phyloP scores from a whole-genome alignment of 1,284 basidiomycete species.

The Gymnopus androsaceus region DNA sequence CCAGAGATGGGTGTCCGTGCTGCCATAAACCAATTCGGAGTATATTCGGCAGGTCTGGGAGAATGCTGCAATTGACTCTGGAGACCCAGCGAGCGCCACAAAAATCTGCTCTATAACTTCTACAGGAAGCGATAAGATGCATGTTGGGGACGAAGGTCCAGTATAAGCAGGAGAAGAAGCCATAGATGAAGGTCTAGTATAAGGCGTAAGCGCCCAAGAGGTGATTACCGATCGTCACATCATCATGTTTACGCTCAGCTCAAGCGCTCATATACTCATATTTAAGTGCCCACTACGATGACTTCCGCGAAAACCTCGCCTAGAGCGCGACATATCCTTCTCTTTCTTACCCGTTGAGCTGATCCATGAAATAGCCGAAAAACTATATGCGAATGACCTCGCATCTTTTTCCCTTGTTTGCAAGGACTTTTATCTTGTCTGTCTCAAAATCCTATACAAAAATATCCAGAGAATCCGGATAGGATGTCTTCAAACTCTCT shows the following conservation, averaged over 20 bases:
- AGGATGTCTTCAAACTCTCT: not conserved
- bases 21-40: slow-evolving; percentile 40
- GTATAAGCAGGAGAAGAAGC: not conserved
- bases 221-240: too few relatives aligned
- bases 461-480: not conserved
- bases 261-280: too few relatives aligned
- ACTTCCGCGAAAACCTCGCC: too few relatives aligned
- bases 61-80: slow-evolving; percentile 40
- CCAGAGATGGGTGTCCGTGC: slow-evolving; percentile 53
- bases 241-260: too few relatives aligned
- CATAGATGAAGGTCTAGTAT: too few relatives aligned
- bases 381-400: not conserved
- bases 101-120: slow-evolving; percentile 10
- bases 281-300: too few relatives aligned
- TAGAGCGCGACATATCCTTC: not conserved
- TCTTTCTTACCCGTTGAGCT: not conserved
- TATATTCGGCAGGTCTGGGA: slow-evolving; percentile 46
- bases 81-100: slow-evolving; percentile 28
- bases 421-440: not conserved
- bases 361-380: not conserved
- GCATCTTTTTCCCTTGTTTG: slow-evolving; percentile 1
- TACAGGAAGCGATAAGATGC: slow-evolving; percentile 5
- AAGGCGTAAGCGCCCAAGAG: too few relatives aligned
- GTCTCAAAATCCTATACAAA: slow-evolving; percentile 1
- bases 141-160: not conserved